A percentile compares a stretch with the other conserved stretches of the same genome.
Conservation (phyloP, 2,329 filamentous ascomycete species). For the Xylaria sp. region DNA sequence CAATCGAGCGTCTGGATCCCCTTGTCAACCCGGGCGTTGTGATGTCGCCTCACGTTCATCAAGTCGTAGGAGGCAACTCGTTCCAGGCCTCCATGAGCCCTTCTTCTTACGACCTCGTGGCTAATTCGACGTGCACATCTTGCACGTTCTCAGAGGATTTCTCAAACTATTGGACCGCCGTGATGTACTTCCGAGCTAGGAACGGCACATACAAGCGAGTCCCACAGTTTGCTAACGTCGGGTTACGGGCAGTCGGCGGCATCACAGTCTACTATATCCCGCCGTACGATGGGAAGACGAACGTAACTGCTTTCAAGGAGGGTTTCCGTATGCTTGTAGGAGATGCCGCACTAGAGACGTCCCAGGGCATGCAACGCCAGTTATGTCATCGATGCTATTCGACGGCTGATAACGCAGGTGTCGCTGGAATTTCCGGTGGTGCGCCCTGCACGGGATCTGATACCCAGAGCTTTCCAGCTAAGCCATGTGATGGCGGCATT, state of each 20-base stretch:
- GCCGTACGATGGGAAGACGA: conserved; percentile 50
- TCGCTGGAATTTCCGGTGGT: conserved; percentile 46
- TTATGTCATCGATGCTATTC: conserved; percentile 53
- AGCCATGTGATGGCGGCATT: conserved; percentile 60
- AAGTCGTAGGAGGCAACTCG: conserved; percentile 49
- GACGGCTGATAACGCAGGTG: conserved; percentile 37
- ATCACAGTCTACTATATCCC: conserved; percentile 50
- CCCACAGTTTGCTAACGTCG: conserved; percentile 47
- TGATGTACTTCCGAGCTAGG: conserved; percentile 43
- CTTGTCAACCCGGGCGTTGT: conserved; percentile 46
- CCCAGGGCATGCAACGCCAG: conserved; percentile 46
- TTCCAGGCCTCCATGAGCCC: conserved; percentile 47
- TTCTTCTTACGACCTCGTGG: conserved; percentile 40
- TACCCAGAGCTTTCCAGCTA: conserved; percentile 60
- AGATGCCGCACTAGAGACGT: conserved; percentile 48
- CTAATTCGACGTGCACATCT: conserved; percentile 46
- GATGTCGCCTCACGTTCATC: conserved; percentile 47
- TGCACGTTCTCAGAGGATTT: conserved; percentile 47
- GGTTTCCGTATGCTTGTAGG: conserved; percentile 61
- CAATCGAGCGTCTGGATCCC: conserved; percentile 48
- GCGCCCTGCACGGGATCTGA: conserved; percentile 52
- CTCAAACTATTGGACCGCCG: conserved; percentile 48
- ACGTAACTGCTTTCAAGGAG: conserved; percentile 56
- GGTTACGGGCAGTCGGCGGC: conserved; percentile 44
- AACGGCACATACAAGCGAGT: conserved; percentile 48